Percentiles rank a stretch among this genome's conserved stretches.
These are phyloP conservation scores for Heliosperma pusillum DNA, from an alignment of 148 eudicot species.

Conservation along the genomic window DNA sequence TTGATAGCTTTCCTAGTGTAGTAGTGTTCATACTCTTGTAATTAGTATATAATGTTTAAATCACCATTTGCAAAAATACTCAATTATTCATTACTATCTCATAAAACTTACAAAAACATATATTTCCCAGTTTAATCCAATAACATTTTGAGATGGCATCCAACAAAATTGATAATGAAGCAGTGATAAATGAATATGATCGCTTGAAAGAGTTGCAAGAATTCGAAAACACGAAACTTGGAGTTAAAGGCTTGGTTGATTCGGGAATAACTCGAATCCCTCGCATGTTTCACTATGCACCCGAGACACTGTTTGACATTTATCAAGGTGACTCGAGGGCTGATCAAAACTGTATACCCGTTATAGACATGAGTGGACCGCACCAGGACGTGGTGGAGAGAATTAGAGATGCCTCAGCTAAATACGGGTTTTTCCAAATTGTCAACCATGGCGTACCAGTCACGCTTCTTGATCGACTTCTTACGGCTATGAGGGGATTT, in stretches of 20 bases:
- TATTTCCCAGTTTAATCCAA: background rate
- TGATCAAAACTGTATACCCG: slow-evolving; percentile 13
- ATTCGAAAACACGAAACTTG: slow-evolving; percentile 65
- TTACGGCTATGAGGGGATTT: slow-evolving; percentile 6
- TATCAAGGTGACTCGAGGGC: background rate
- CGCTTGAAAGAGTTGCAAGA: slow-evolving; percentile 38
- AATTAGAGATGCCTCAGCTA: slow-evolving; percentile 10
- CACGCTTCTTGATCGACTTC: slow-evolving; percentile 2
- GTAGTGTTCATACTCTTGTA: too few relatives aligned
- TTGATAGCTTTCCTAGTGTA: too few relatives aligned
- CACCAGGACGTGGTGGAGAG: background rate
- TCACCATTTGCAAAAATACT: too few relatives aligned
- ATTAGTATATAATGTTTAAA: too few relatives aligned
- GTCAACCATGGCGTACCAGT: slow-evolving; percentile 23
- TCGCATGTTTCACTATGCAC: slow-evolving; percentile 53
- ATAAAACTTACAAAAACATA: too few relatives aligned
- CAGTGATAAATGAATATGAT: slow-evolving; percentile 20
- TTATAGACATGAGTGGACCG: slow-evolving; percentile 8
- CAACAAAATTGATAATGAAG: background rate
- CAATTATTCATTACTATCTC: too few relatives aligned
- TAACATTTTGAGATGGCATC: background rate
- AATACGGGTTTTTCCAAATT: slow-evolving; percentile 26
- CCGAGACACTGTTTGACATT: slow-evolving; percentile 26
- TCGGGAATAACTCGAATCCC: slow-evolving; percentile 56
- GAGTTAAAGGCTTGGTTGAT: slow-evolving; percentile 76